These are phyloP conservation scores for Termitomyces sp. DNA, from an alignment of 768 basidiomycete genomes.

Conservation along the genomic window DNA sequence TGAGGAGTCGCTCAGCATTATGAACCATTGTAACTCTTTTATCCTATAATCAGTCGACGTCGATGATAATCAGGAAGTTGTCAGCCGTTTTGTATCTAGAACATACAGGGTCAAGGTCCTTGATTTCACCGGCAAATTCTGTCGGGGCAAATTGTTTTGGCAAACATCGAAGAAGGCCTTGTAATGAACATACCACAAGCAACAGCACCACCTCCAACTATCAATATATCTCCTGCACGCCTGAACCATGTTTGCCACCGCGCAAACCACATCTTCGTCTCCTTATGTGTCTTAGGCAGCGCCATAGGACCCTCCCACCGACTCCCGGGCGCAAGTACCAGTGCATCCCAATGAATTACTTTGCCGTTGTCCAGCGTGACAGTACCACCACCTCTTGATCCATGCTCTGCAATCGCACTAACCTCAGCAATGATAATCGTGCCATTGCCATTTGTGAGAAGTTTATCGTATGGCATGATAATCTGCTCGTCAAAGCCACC, in stretches of 20 bases:
- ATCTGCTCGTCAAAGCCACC: slow-evolving; percentile 40
- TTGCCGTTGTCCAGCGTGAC: slow-evolving; percentile 51
- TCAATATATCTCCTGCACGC: slow-evolving; percentile 39
- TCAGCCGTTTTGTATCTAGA: neutral
- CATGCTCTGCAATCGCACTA: slow-evolving; percentile 24
- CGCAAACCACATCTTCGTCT: slow-evolving; percentile 21
- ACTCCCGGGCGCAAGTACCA: slow-evolving; percentile 60
- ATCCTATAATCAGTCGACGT: slow-evolving; percentile 17
- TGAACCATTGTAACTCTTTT: slow-evolving; percentile 64
- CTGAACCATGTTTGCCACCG: slow-evolving; percentile 30
- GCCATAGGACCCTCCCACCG: slow-evolving; percentile 47
- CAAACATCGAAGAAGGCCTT: neutral
- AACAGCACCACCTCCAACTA: slow-evolving; percentile 57
- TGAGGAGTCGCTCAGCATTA: slow-evolving; percentile 47
- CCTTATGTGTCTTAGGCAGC: slow-evolving; percentile 34
- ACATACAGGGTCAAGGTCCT: slow-evolving; percentile 35
- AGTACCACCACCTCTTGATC: slow-evolving; percentile 35
- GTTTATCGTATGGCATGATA: slow-evolving; percentile 48
- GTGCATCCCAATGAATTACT: slow-evolving; percentile 44
- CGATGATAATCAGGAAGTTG: slow-evolving; percentile 10
- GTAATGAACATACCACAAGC: slow-evolving; percentile 40
- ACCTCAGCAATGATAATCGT: slow-evolving; percentile 38
- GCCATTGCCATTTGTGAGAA: slow-evolving; percentile 45
- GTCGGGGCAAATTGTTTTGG: neutral
- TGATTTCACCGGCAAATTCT: slow-evolving; percentile 43